Evolutionary conservation across 108 stramenopile genomes (phyloP).

Genomic region (Cylindrotheca closterium): DNA sequence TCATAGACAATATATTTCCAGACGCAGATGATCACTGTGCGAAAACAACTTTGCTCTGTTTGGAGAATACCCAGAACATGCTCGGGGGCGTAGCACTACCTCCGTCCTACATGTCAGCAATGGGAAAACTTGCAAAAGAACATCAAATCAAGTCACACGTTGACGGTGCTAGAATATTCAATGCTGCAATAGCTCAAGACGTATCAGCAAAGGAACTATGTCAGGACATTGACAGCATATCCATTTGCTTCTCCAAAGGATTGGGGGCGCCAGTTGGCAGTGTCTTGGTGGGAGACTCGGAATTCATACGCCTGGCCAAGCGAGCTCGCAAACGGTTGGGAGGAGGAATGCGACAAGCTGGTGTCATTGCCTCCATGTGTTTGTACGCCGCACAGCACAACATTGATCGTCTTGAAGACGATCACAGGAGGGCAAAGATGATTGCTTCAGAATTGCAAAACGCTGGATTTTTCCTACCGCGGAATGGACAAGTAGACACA

Average conservation of each 20-base stretch:
- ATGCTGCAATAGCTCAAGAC: conserved; percentile 77
- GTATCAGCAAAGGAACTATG: conserved; percentile 52
- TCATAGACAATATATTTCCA: conserved; percentile 57
- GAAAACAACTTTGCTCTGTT: conserved; percentile 75
- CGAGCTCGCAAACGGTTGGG: conserved; percentile 93
- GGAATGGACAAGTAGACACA: conserved; percentile 68
- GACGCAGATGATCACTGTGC: conserved; percentile 93
- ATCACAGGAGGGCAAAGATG: conserved; percentile 70
- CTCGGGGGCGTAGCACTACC: conserved; percentile 92
- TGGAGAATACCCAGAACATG: conserved; percentile 98
- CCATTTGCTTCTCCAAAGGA: conserved; percentile 96
- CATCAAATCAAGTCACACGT: conserved; percentile 59
- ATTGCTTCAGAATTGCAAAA: conserved; percentile 52
- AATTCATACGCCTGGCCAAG: conserved; percentile 78
- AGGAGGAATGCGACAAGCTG: conserved; percentile 96
- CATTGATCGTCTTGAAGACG: conserved; percentile 80
- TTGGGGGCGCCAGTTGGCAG: conserved; percentile 95
- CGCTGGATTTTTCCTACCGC: conserved; percentile 57
- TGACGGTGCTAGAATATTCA: conserved; percentile 95
- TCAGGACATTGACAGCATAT: conserved; percentile 78
- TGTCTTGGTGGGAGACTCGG: conserved; percentile 81
- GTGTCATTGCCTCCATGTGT: conserved; percentile 91
- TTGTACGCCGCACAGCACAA: conserved; percentile 84
- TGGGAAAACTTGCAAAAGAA: conserved; percentile 64
- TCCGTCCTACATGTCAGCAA: conserved; percentile 67